Percentiles rank a stretch among this genome's conserved stretches.
phyloP scores from a whole-genome alignment of 805 yeast species.

The Saccharomycopsis guyanensis region DNA sequence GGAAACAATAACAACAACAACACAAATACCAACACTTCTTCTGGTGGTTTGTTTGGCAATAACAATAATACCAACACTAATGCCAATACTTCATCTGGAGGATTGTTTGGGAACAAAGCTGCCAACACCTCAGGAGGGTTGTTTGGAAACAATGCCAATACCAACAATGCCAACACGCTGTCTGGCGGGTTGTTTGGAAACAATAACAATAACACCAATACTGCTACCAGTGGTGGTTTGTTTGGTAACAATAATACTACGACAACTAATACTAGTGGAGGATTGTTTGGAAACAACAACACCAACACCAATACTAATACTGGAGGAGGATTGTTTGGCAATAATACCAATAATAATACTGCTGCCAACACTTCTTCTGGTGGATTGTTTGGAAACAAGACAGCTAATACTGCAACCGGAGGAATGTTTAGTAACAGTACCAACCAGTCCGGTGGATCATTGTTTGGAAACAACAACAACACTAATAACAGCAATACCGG shows the following conservation, averaged over 20 bases:
- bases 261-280: slow-evolving; percentile 25
- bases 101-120: slow-evolving; percentile 26
- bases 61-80: slow-evolving; percentile 19
- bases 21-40: slow-evolving; percentile 19
- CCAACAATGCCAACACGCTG: slow-evolving; percentile 20
- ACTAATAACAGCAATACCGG: slow-evolving; percentile 5
- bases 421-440: slow-evolving; percentile 32
- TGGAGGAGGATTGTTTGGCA: slow-evolving; percentile 16
- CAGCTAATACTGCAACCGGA: slow-evolving; percentile 15
- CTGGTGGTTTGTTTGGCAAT: slow-evolving; percentile 25
- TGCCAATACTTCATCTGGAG: slow-evolving; percentile 22
- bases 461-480: slow-evolving; percentile 8
- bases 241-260: too few relatives aligned
- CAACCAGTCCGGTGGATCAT: slow-evolving; percentile 7
- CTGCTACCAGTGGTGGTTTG: slow-evolving; percentile 7
- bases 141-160: slow-evolving; percentile 30
- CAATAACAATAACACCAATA: slow-evolving; percentile 17
- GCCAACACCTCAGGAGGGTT: slow-evolving; percentile 23
- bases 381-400: slow-evolving; percentile 21
- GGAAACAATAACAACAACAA: slow-evolving; percentile 15
- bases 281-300: slow-evolving; percentile 24
- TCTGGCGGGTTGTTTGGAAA: slow-evolving; percentile 30
- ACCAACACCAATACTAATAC: slow-evolving; percentile 2
- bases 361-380: slow-evolving; percentile 17
- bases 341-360: slow-evolving; percentile 8